A percentile compares a stretch with the other conserved stretches of the same genome.
Evolutionary conservation across 2,329 filamentous ascomycete species (phyloP).

Genomic region (Fusarium sp.): DNA sequence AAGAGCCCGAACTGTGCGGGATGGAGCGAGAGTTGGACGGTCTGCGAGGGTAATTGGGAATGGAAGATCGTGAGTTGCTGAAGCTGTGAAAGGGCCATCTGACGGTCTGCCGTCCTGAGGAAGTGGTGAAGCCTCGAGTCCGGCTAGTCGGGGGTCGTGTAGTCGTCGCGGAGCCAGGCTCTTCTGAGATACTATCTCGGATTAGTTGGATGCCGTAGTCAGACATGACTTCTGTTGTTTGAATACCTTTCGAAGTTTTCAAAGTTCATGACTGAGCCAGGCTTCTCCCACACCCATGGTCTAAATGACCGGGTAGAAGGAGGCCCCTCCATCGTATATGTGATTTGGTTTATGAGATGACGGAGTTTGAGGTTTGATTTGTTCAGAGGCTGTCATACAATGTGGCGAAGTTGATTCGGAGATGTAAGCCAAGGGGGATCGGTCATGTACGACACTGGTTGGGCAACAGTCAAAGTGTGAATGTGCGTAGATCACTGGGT

Average conservation of each 20-base stretch:
- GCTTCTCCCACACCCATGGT: conserved; percentile 40
- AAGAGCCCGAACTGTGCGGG: conserved; percentile 35
- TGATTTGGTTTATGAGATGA: conserved; percentile 13
- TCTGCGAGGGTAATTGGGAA: conserved; percentile 32
- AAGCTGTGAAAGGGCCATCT: conserved; percentile 45
- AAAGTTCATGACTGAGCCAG: conserved; percentile 40
- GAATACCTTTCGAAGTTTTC: conserved; percentile 43
- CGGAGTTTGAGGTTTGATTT: conserved; percentile 10
- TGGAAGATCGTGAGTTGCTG: conserved; percentile 42
- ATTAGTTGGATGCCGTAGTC: conserved; percentile 22
- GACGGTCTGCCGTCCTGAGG: conserved; percentile 42
- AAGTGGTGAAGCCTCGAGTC: conserved; percentile 43
- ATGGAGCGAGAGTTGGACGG: conserved; percentile 36
- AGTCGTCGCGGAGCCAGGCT: conserved; percentile 32
- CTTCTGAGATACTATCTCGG: conserved; percentile 38
- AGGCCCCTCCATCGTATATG: conserved; percentile 39
- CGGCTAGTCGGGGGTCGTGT: conserved; percentile 34
- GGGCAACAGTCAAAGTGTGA: conserved; percentile 14
- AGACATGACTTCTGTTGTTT: conserved; percentile 1
- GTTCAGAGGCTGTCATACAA: conserved; percentile 15
- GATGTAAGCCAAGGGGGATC: conserved; percentile 15
- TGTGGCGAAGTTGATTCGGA: conserved; percentile 9
- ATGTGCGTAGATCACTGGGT: conserved; percentile 23
- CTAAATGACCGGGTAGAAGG: conserved; percentile 38
- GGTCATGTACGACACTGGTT: conserved; percentile 37